Base-by-base conservation (phyloP, 345 rosid species). In the Rhodamnia rubescens region DNA sequence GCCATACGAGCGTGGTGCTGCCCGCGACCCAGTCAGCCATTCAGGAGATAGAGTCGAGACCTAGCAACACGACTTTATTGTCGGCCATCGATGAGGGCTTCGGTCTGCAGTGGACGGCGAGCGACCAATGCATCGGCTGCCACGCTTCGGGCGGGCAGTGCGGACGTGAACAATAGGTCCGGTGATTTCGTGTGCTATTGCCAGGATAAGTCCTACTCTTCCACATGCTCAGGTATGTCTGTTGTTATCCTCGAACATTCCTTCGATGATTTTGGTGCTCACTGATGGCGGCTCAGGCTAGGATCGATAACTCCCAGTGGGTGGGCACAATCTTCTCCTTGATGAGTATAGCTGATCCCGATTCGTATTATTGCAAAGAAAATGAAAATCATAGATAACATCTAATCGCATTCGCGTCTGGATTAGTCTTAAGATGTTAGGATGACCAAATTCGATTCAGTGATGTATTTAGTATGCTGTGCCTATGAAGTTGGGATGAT, bases 31-130 rank as follows among this genome's bases (percentile, higher is more conserved):
- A 18, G 4, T 69, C 78, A 0, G 47, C 24, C 13, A 18, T 69
- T 0, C 47, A 18, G 78, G 24, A 1, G 7, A 69, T 69, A 16
- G 24, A 69, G 78, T 18, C 0, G 24, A 32, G 0, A 22, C 13
- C 13, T 0, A 0, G 1, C 4, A 32, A 0, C 0, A 0, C 47
- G 13, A 4, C 44, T 69, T 0, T 69, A 9, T 6, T 0, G 78
- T 69, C 24, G 0, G 78, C 47, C 78, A 69, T 69, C 0, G 78
- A 69, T 0, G 0, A 32, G 78, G 78, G 78, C 78, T 69, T 69
- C 0, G 78, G 78, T 2, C 78, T 69, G 78, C 1, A 0, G 7
- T 69, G 78, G 78, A 32, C 78, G 0, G 78, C 1, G 78, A 22
- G 0, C 1, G 0, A 0, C 0, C 0, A 8, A 69, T 69, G 78